Base-by-base conservation (phyloP, 768 basidiomycete genomes). In the Mrakia gelida region DNA sequence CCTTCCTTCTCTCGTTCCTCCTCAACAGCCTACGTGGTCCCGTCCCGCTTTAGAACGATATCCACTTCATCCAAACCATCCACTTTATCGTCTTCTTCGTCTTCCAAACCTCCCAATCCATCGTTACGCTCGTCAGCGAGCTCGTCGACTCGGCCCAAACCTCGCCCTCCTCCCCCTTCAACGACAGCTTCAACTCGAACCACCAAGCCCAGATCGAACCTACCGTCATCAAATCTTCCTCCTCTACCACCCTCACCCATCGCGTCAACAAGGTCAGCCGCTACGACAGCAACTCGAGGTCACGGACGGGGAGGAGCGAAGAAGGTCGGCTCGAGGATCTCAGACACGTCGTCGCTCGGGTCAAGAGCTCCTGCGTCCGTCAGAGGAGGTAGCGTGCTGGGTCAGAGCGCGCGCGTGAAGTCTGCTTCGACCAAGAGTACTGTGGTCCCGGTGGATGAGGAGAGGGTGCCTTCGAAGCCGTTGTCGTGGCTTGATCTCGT, bases 401-500 rank as follows among this genome's bases (percentile, higher is more conserved):
- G 59, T 59, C 59, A 59, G 59, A 59, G 59, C 9, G n/a, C 10
- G 26, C 7, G n/a, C 28, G 59, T 26, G 28, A 59, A 15, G 6
- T 4, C 28, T 26, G 3, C 13, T 9, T 9, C 28, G 59, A 28
- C 6, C 26, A 59, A 59, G 26, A 28, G 26, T n/a, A 15, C 59
- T 26, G 59, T n/a, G 13, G 7, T 26, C 3, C 3, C 59, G 26
- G 28, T 28, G 4, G 9, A 26, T n/a, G n/a, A 59, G 59, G 59
- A 59, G 59, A 8, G 26, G 59, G 59, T 0, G 13, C 18, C 28
- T 59, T 28, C 59, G 26, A 59, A 28, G 11, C 10, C 59, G 3
- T 59, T 59, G 6, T n/a, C 59, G 28, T 70, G 67, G 67, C 26
- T 70, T 21, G 67, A 41, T 38, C 41, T 70, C 23, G 67, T 70